Percentiles rank a stretch among this genome's conserved stretches.
phyloP scores from a whole-genome alignment of 345 rosid genomes.

The Xanthoceras sorbifolium region DNA sequence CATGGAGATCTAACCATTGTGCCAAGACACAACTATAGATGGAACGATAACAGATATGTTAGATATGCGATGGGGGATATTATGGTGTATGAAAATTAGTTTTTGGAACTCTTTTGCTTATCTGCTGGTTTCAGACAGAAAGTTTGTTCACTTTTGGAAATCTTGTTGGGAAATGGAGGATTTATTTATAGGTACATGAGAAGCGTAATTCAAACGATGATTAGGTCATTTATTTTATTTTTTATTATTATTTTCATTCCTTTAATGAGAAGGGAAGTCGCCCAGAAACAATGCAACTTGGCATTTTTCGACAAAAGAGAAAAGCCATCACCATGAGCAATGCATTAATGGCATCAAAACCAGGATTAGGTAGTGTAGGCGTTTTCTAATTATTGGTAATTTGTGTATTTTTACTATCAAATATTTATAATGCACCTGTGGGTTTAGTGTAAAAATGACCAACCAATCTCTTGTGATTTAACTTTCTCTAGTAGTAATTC shows the following conservation, averaged over 20 bases:
- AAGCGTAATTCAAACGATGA: constrained; percentile 25
- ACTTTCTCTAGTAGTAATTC: no score
- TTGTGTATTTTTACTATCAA: background rate
- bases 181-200: constrained; percentile 29
- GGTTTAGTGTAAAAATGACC: no score
- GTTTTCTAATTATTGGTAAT: background rate
- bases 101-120: background rate
- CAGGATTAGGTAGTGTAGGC: constrained; percentile 27
- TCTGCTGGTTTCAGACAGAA: background rate
- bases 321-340: background rate
- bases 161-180: constrained; percentile 9
- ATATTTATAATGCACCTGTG: background rate
- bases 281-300: constrained; percentile 6
- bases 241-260: constrained; percentile 4
- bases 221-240: constrained; percentile 14
- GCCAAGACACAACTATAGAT: background rate
- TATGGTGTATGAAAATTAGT: background rate
- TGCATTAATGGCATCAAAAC: background rate
- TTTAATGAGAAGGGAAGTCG: constrained; percentile 9
- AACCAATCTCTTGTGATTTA: no score
- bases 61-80: background rate
- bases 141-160: constrained; percentile 1
- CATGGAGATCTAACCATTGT: constrained; percentile 56
- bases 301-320: background rate
- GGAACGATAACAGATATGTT: background rate